A percentile compares a stretch with the other conserved stretches of the same genome.
Conservation (phyloP, 805 yeast species). For the Yamadazyma philogaea region DNA sequence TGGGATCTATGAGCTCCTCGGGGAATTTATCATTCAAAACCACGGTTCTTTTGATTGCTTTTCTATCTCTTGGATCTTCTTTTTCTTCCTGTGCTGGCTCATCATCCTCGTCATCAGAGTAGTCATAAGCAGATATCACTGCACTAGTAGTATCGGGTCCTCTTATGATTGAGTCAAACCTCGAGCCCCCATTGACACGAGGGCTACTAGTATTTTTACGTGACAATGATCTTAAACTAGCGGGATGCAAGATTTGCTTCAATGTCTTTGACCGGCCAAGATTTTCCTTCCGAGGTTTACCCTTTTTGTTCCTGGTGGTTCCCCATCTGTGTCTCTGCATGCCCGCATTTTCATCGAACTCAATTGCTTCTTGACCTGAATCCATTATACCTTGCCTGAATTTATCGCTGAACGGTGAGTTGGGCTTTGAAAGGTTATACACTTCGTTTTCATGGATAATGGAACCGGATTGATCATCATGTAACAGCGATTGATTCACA, state of each 20-base stretch:
- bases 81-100: slow-evolving; percentile 27
- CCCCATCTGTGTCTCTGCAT: slow-evolving; percentile 89
- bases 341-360: slow-evolving; percentile 19
- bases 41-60: slow-evolving; percentile 41
- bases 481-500: slow-evolving; percentile 28
- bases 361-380: slow-evolving; percentile 11
- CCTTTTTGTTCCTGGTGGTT: slow-evolving; percentile 73
- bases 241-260: slow-evolving; percentile 36
- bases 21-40: slow-evolving; percentile 64
- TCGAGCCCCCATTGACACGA: slow-evolving; percentile 9
- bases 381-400: slow-evolving; percentile 6
- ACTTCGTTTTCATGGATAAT: slow-evolving; percentile 26
- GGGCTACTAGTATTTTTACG: slow-evolving; percentile 5
- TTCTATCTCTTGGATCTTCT: slow-evolving; percentile 33
- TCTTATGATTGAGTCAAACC: slow-evolving; percentile 17
- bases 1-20: slow-evolving; percentile 51
- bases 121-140: slow-evolving; percentile 21
- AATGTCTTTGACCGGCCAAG: slow-evolving; percentile 60
- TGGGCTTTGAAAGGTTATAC: slow-evolving; percentile 21
- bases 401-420: slow-evolving; percentile 26
- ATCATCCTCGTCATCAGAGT: slow-evolving; percentile 20
- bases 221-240: slow-evolving; percentile 11
- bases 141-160: slow-evolving; percentile 23
- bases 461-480: slow-evolving; percentile 17
- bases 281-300: slow-evolving; percentile 51